Percentiles rank a stretch among this genome's conserved stretches.
Evolutionary conservation across 108 stramenopile species (phyloP).

Genomic region (Nitzschia sp.): DNA sequence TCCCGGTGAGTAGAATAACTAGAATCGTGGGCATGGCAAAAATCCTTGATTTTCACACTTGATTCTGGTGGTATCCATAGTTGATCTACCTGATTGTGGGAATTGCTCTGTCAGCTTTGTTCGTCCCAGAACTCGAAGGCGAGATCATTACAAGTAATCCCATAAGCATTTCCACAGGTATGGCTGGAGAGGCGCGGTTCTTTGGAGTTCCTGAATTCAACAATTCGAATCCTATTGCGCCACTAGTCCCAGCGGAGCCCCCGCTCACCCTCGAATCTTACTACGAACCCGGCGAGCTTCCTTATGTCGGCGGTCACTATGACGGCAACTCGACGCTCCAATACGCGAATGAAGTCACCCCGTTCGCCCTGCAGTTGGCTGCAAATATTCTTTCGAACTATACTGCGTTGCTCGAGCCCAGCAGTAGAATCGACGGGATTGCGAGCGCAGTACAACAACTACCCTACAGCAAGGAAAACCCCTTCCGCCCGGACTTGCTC

Average conservation of each 20-base stretch:
- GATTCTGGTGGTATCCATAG: conserved; percentile 1
- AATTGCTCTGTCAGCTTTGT: conserved; percentile 7
- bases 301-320: conserved; percentile 29
- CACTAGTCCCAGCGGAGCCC: conserved; percentile 2
- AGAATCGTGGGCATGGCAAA: not conserved
- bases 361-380: conserved; percentile 35
- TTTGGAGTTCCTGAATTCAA: conserved; percentile 18
- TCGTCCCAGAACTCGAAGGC: conserved; percentile 3
- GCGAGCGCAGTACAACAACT: conserved; percentile 30
- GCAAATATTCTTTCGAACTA: conserved; percentile 20
- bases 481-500: conserved; percentile 32
- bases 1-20: conserved; percentile 20
- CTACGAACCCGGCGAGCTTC: not conserved
- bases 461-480: conserved; percentile 20
- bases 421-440: conserved; percentile 7
- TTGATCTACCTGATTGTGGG: conserved; percentile 35
- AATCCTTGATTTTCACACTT: not conserved
- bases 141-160: conserved; percentile 10
- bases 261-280: conserved; percentile 13
- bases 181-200: not conserved
- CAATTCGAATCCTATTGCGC: not conserved
- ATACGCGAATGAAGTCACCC: conserved; percentile 11
- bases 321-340: conserved; percentile 24
- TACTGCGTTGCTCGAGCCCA: not conserved
- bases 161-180: not conserved